Conservation (phyloP, 176 grass and related monocot genomes). For the Tillandsia fasciculata region DNA sequence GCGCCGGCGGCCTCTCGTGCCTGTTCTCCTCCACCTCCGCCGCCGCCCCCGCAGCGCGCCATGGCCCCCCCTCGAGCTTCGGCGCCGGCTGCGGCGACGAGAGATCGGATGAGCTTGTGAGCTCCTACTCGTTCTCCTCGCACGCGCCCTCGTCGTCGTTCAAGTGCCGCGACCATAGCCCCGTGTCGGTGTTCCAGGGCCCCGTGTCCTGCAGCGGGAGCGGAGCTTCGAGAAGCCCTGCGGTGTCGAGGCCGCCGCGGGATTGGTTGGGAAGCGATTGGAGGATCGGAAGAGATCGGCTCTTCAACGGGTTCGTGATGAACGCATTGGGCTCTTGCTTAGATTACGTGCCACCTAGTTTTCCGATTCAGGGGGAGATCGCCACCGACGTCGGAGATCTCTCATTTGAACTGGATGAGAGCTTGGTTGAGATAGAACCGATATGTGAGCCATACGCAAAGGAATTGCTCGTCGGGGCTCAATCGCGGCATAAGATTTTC, state of each 20-base stretch:
- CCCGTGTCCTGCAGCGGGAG: constrained; percentile 31
- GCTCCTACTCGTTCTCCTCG: constrained; percentile 26
- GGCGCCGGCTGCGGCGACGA: constrained; percentile 30
- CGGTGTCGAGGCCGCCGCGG: constrained; percentile 24
- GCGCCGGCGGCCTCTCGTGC: constrained; percentile 56
- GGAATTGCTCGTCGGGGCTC: constrained; percentile 45
- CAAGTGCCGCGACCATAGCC: constrained; percentile 62
- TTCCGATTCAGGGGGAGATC: constrained; percentile 17
- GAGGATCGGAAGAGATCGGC: constrained; percentile 31
- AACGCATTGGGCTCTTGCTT: constrained; percentile 66
- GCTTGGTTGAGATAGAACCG: constrained; percentile 16
- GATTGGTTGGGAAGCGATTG: constrained; percentile 19
- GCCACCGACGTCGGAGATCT: constrained; percentile 26
- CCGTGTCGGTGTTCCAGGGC: constrained; percentile 48
- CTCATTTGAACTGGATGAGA: constrained; percentile 41
- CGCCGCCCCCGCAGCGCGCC: constrained; percentile 23
- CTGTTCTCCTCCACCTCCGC: constrained; percentile 60
- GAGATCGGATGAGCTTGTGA: constrained; percentile 41
- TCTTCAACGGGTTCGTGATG: constrained; percentile 62
- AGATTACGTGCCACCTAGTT: constrained; percentile 47
- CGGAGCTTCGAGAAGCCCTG: constrained; percentile 42
- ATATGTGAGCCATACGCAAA: constrained; percentile 34
- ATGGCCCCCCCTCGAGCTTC: constrained; percentile 7
- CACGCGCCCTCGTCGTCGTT: constrained; percentile 37
- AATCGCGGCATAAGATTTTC: constrained; percentile 77